A percentile compares a stretch with the other conserved stretches of the same genome.
Conservation (phyloP, 352 stramenopile species). For the Phytopythium cucurbitacearum region DNA sequence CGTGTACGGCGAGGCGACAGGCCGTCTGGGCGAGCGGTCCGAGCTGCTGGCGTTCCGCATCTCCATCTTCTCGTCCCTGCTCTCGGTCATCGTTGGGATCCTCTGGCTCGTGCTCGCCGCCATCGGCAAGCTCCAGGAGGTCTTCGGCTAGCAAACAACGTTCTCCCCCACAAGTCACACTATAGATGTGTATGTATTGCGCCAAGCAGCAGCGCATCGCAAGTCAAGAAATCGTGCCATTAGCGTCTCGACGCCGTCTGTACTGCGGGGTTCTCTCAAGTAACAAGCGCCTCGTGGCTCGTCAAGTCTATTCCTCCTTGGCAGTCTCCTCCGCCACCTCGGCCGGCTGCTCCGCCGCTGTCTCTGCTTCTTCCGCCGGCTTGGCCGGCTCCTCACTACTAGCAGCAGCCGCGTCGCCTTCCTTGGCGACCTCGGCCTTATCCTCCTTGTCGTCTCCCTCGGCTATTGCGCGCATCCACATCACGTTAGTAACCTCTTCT, state of each 20-base stretch:
- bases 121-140: conserved; percentile 69
- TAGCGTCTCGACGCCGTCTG: neutral
- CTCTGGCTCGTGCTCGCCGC: conserved; percentile 79
- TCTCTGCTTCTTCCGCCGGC: conserved; percentile 17
- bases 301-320: conserved; percentile 10
- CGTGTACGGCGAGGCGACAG: conserved; percentile 76
- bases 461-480: conserved; percentile 11
- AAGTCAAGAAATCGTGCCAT: neutral
- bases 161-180: too few relatives aligned
- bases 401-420: neutral
- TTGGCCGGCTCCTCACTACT: conserved; percentile 8
- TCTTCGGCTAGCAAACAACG: conserved; percentile 44
- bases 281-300: neutral
- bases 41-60: conserved; percentile 76
- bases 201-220: neutral
- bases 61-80: conserved; percentile 77
- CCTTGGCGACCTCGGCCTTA: conserved; percentile 10
- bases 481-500: neutral
- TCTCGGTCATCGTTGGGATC: conserved; percentile 80
- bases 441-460: conserved; percentile 12
- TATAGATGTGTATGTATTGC: too few relatives aligned
- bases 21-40: conserved; percentile 60
- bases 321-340: conserved; percentile 9
- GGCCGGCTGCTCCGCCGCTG: conserved; percentile 11
- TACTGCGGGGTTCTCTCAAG: neutral